Evolutionary conservation across 1,284 basidiomycete species (phyloP), one percentile per base, ranked within the genome.

Genomic region (Mycena citricolor): DNA sequence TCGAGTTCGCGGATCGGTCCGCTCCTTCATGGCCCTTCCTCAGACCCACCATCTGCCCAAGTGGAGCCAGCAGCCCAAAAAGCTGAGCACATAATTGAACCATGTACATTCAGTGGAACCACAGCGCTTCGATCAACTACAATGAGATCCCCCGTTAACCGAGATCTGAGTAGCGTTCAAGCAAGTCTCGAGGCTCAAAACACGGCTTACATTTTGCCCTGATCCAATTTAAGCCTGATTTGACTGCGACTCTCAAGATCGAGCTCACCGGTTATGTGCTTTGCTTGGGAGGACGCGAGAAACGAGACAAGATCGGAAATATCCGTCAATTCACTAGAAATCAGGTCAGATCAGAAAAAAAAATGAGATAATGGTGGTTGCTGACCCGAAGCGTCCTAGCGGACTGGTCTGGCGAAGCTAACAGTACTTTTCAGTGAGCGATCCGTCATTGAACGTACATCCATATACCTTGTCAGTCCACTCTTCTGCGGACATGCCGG

Each of bases 301-400:
- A 54, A 59, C 0, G 58, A 58, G 1, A 61, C 57, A 4, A 61
- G 39, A 26, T 51, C 42, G 4, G 57, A 55, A 26, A 61, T 42
- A 25, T 60, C 60, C 8, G 39, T 36, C 20, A 55, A 49, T 1
- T 4, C 13, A 3, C 51, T 47, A 13, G 4, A 29, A 16, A n/a
- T n/a, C n/a, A n/a, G n/a, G n/a, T n/a, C n/a, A n/a, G n/a, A n/a
- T n/a, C n/a, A n/a, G 14, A 17, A 7, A 16, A 17, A 22, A 24
- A n/a, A 17, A 19, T 21, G 11, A 6, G 13, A 25, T n/a, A 11
- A 16, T 11, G n/a, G 20, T 14, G 8, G n/a, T 8, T 38, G 22
- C 36, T 5, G 17, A n/a, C 10, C n/a, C n/a, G 26, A 29, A n/a
- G n/a, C 26, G 10, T n/a, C 10, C 26, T n/a, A 29, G 26, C 26